A percentile compares a stretch with the other conserved stretches of the same genome.
These are phyloP conservation scores for Peniophora sp. DNA, from an alignment of 1,284 basidiomycete genomes.

Conservation along the genomic window DNA sequence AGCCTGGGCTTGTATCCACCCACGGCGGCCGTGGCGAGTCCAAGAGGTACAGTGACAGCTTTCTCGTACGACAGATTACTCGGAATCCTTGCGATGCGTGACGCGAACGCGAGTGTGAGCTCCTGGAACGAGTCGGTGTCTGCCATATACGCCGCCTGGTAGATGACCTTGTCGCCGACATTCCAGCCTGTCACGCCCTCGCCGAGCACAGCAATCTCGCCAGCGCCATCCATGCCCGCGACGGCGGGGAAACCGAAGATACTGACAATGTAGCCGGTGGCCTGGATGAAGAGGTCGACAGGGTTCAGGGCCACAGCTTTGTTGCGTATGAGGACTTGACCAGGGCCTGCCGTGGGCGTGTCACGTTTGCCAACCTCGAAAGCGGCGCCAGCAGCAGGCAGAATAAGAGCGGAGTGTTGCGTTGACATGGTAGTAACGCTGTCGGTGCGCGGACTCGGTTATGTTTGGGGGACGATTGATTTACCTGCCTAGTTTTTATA, in stretches of 20 bases:
- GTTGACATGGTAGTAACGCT: background rate
- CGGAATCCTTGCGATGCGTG: constrained; percentile 6
- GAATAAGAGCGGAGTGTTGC: background rate
- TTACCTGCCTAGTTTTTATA: no score
- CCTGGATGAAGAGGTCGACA: background rate
- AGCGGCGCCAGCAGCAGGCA: background rate
- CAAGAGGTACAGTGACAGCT: constrained; percentile 11
- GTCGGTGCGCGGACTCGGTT: no score
- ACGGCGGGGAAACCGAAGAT: background rate
- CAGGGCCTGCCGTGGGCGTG: background rate
- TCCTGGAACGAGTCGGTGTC: constrained; percentile 7
- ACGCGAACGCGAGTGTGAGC: constrained; percentile 5
- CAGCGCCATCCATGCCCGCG: background rate
- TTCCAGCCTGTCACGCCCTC: background rate
- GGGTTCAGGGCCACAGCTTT: constrained; percentile 1
- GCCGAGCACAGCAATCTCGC: background rate
- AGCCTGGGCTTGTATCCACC: constrained; percentile 6
- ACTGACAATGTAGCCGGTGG: background rate
- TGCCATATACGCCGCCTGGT: background rate
- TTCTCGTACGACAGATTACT: background rate
- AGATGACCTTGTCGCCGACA: background rate
- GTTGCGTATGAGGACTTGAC: constrained; percentile 1
- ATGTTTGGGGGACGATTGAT: no score
- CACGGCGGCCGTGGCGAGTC: constrained; percentile 12
- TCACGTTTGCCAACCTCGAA: background rate